These are phyloP conservation scores for Penicillium fimorum DNA, from an alignment of 495 filamentous ascomycete genomes.

Conservation along the genomic window DNA sequence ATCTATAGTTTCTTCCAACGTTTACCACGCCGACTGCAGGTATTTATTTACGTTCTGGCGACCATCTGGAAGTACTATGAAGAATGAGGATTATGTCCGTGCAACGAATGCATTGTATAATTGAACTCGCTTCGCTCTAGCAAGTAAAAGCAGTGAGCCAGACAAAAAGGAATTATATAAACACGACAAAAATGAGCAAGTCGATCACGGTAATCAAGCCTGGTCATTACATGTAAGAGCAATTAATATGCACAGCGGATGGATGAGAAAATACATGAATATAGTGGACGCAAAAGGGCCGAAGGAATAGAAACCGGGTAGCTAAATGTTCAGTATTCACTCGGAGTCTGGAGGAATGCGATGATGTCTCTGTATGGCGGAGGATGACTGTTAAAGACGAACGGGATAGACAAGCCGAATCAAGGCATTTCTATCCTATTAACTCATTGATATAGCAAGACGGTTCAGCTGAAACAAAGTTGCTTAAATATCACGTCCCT, in stretches of 20 bases:
- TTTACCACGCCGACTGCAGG: too few species aligned
- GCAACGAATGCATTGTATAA: slow-evolving; percentile 16
- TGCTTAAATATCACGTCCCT: slow-evolving; percentile 22
- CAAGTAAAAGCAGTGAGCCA: slow-evolving; percentile 7
- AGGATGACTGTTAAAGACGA: background rate
- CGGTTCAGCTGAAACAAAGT: background rate
- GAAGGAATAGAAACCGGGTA: background rate
- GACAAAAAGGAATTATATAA: slow-evolving; percentile 7
- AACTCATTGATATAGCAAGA: background rate
- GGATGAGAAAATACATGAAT: slow-evolving; percentile 8
- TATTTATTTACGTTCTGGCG: too few species aligned
- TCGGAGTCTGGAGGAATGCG: background rate
- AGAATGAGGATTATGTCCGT: background rate
- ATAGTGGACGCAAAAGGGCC: background rate
- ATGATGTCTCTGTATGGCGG: background rate
- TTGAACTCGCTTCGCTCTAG: slow-evolving; percentile 17
- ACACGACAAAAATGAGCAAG: slow-evolving; percentile 6
- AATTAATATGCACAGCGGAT: slow-evolving; percentile 10
- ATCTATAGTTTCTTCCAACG: background rate
- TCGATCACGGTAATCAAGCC: background rate
- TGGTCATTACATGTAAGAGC: slow-evolving; percentile 13
- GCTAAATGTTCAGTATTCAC: background rate
- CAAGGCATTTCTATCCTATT: background rate
- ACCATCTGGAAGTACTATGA: background rate
- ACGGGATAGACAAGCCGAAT: background rate